phyloP scores from a whole-genome alignment of 2,329 filamentous ascomycete species.

The Talaromyces sp. region DNA sequence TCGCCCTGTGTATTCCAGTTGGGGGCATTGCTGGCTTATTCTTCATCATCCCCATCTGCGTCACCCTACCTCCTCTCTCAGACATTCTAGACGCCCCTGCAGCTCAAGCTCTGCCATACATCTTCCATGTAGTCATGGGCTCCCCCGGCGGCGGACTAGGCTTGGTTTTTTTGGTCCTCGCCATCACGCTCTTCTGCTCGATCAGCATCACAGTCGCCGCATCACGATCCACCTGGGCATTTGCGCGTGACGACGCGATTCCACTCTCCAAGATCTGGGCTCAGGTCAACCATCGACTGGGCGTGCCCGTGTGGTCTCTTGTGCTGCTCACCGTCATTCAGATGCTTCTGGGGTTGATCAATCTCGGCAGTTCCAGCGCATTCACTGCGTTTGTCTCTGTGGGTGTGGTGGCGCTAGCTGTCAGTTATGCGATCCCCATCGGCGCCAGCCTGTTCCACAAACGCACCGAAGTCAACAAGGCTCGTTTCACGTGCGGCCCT shows the following conservation, averaged over 20 bases:
- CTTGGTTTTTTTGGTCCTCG: constrained; percentile 48
- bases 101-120: constrained; percentile 49
- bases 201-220: constrained; percentile 52
- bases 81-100: constrained; percentile 43
- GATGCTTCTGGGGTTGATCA: constrained; percentile 48
- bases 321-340: constrained; percentile 43
- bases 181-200: constrained; percentile 50
- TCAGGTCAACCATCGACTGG: constrained; percentile 29
- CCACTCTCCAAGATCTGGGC: constrained; percentile 37
- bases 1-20: constrained; percentile 50
- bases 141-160: constrained; percentile 44
- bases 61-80: constrained; percentile 44
- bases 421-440: constrained; percentile 56
- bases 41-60: constrained; percentile 54
- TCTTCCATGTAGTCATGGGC: constrained; percentile 49
- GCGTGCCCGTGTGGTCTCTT: constrained; percentile 40
- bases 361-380: constrained; percentile 44
- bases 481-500: constrained; percentile 45
- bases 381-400: constrained; percentile 51
- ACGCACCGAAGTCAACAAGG: constrained; percentile 45
- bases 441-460: constrained; percentile 45
- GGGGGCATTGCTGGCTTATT: constrained; percentile 53
- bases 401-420: constrained; percentile 53
- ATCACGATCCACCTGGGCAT: constrained; percentile 44
- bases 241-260: constrained; percentile 42